phyloP scores from a whole-genome alignment of 768 basidiomycete species.

The Lentinula boryana region DNA sequence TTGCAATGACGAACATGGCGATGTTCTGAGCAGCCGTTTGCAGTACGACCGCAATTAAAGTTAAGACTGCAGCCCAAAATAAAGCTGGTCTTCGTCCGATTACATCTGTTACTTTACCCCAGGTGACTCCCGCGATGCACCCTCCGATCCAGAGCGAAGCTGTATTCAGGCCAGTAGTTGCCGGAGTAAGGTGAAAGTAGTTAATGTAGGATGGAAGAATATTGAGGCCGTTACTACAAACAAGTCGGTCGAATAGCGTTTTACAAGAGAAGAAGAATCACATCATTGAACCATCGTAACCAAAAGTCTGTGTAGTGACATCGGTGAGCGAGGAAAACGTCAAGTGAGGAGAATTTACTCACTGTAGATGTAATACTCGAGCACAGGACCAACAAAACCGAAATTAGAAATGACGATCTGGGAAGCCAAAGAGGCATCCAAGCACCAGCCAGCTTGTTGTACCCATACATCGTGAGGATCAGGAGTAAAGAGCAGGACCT shows the following conservation, averaged over 20 bases:
- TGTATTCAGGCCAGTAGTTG: slow-evolving; percentile 13
- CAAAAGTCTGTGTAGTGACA: background rate
- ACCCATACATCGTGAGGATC: background rate
- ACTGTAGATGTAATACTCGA: slow-evolving; percentile 5
- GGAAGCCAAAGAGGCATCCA: slow-evolving; percentile 6
- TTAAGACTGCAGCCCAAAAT: slow-evolving; percentile 16
- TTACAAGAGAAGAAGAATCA: background rate
- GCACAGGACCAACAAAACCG: slow-evolving; percentile 2
- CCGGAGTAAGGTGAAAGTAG: slow-evolving; percentile 12
- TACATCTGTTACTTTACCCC: slow-evolving; percentile 16
- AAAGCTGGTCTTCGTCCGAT: slow-evolving; percentile 15
- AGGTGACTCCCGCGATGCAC: slow-evolving; percentile 17
- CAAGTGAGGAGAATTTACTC: background rate
- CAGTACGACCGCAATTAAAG: slow-evolving; percentile 14
- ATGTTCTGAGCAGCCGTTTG: slow-evolving; percentile 18
- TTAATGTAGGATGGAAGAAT: slow-evolving; percentile 14
- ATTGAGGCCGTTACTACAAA: slow-evolving; percentile 14
- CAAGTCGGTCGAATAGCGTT: background rate
- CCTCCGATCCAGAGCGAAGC: slow-evolving; percentile 18
- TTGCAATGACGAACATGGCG: slow-evolving; percentile 17
- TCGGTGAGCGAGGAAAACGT: background rate
- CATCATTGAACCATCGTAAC: slow-evolving; percentile 7
- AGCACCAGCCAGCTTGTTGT: background rate
- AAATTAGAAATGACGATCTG: background rate
- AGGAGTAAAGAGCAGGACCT: background rate